Evolutionary conservation across 1,284 basidiomycete genomes (phyloP), one percentile per base, ranked within the genome.

Genomic region (Pseudozyma sp.): DNA sequence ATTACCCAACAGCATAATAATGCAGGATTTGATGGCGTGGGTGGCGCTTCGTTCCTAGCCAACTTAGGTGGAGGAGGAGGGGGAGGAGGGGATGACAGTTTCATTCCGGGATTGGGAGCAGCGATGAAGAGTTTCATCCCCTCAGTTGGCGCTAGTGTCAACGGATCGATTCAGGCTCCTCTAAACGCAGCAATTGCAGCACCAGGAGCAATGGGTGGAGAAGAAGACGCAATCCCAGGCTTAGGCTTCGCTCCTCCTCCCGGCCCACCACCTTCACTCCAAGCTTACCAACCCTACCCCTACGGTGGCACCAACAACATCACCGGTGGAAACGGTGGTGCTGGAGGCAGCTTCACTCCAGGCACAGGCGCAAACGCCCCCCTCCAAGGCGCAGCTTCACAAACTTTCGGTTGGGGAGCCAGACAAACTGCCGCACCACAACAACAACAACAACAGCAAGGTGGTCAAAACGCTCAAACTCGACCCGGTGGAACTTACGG

Each of bases 401-500:
- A 45, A 40, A 53, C 44, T 35, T 55, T 54, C 34, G 62, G 59
- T 16, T 65, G 63, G 62, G 53, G 51, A 6, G 25, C 25, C 16
- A 14, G 11, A 21, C 45, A 21, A 11, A 5, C 50, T 11, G 63
- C n/a, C n/a, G n/a, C n/a, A n/a, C n/a, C n/a, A n/a, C n/a, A 42
- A 14, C 52, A 40, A 12, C 49, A 34, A 4, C 55, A 54, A 38
- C 54, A 48, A 7, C 68, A 52, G 31, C 56, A 52, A 31, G 39
- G 36, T 13, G 39, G 36, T 14, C 51, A 47, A 5, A n/a, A n/a
- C n/a, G n/a, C n/a, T n/a, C 25, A 31, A 31, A 25, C 3, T 13
- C 42, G 48, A 60, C 71, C 71, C 5, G 73, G 73, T 12, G 73
- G 73, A 5, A 43, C 68, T 2, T 76, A 76, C 48, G 68, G 73